Conservation (phyloP, 768 basidiomycete genomes). For the Galerina marginata region DNA sequence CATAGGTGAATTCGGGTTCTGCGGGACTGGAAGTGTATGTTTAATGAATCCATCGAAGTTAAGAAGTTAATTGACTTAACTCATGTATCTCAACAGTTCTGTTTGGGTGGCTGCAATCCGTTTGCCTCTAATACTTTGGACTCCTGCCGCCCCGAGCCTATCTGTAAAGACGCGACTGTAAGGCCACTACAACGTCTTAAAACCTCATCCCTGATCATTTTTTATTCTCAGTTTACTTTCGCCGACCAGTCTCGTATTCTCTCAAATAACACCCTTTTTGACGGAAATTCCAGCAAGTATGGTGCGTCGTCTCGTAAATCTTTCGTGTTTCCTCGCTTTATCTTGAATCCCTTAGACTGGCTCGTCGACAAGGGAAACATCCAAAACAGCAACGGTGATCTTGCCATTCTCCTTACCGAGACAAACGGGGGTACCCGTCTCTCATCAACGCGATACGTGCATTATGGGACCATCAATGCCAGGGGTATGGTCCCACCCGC, state of each 20-base stretch:
- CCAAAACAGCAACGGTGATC: conserved; percentile 71
- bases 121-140: conserved; percentile 63
- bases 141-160: conserved; percentile 74
- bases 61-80: background rate
- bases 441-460: conserved; percentile 80
- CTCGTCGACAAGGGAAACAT: conserved; percentile 70
- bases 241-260: conserved; percentile 69
- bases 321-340: background rate
- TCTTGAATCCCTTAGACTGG: conserved; percentile 56
- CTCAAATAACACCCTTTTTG: conserved; percentile 66
- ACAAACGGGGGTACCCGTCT: conserved; percentile 77
- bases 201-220: background rate
- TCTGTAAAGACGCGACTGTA: conserved; percentile 70
- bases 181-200: conserved; percentile 19
- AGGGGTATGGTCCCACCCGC: conserved; percentile 43
- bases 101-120: conserved; percentile 88
- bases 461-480: conserved; percentile 80
- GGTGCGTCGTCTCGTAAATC: conserved; percentile 40
- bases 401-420: conserved; percentile 71
- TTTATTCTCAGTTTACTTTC: conserved; percentile 57
- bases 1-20: conserved; percentile 60
- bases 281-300: conserved; percentile 76
- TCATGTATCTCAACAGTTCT: conserved; percentile 54
- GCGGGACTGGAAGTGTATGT: conserved; percentile 51
- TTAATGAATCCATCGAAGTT: background rate